phyloP scores from a whole-genome alignment of 257 asterid genomes.

The Salvia rosmarinus region DNA sequence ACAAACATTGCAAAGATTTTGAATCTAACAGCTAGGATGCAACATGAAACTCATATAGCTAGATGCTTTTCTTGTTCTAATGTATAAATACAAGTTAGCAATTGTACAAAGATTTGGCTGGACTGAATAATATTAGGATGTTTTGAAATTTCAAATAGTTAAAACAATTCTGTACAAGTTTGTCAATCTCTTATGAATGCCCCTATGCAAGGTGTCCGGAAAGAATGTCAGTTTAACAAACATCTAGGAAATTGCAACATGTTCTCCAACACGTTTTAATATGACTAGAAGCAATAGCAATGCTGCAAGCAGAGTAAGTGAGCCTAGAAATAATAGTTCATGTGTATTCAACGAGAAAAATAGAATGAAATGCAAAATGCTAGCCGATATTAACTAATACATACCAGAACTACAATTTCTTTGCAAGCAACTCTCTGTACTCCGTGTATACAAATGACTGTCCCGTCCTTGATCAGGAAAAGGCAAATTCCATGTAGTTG shows the following conservation, averaged over 20 bases:
- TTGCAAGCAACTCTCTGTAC: constrained; percentile 29
- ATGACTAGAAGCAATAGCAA: not conserved
- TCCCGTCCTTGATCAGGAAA: constrained; percentile 36
- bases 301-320: not conserved
- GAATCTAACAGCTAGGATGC: not conserved
- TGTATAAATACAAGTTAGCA: not conserved
- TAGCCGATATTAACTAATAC: constrained; percentile 18
- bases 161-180: not conserved
- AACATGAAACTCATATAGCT: not conserved
- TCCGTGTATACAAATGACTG: constrained; percentile 23
- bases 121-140: not conserved
- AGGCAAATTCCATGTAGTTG: constrained; percentile 29
- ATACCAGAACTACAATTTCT: constrained; percentile 37
- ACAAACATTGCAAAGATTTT: not conserved
- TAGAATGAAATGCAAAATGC: constrained; percentile 1
- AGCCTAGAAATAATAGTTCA: not conserved
- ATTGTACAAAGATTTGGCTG: not conserved
- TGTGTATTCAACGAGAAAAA: not conserved
- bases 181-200: not conserved
- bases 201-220: not conserved
- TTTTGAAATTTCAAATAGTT: not conserved
- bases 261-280: not conserved
- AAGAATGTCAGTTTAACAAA: not conserved
- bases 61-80: constrained; percentile 1
- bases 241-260: no score